Conservation (phyloP, 805 yeast species). For the Brettanomyces bruxellensis region DNA sequence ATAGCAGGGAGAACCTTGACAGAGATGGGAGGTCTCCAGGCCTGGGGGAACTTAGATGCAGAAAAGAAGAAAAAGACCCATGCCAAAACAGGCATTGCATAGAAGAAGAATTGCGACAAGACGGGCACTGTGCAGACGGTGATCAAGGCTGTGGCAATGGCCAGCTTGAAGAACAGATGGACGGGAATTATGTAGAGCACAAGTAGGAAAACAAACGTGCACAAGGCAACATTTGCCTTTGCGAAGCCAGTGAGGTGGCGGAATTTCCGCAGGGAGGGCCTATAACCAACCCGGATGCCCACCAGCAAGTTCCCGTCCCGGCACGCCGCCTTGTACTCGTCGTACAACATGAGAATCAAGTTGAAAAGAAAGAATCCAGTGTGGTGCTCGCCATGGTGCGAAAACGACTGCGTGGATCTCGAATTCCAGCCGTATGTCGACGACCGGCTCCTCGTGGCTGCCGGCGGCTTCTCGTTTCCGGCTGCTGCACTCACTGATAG, state of each 20-base stretch:
- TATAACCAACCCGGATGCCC: constrained; percentile 11
- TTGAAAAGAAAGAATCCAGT: constrained; percentile 5
- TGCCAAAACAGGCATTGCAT: constrained; percentile 73
- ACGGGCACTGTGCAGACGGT: constrained; percentile 56
- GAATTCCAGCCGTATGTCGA: neutral
- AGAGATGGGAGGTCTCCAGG: constrained; percentile 78
- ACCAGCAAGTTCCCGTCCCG: constrained; percentile 13
- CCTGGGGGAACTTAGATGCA: constrained; percentile 62
- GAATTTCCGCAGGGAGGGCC: constrained; percentile 16
- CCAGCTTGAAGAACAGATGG: constrained; percentile 28
- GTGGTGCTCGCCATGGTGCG: neutral
- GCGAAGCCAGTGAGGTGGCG: constrained; percentile 24
- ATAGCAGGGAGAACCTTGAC: constrained; percentile 85
- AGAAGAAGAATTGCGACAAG: constrained; percentile 75
- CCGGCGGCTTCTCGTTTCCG: neutral
- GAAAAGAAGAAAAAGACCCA: constrained; percentile 82
- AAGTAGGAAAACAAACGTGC: constrained; percentile 43
- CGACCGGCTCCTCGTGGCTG: neutral
- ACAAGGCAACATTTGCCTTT: constrained; percentile 29
- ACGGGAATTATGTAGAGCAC: constrained; percentile 55
- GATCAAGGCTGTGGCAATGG: constrained; percentile 29
- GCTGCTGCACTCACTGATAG: neutral
- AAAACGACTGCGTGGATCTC: neutral
- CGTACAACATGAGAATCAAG: constrained; percentile 12
- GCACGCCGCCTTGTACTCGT: constrained; percentile 11